Evolutionary conservation across 495 filamentous ascomycete species (phyloP).

Genomic region (Aspergillus avenaceus): DNA sequence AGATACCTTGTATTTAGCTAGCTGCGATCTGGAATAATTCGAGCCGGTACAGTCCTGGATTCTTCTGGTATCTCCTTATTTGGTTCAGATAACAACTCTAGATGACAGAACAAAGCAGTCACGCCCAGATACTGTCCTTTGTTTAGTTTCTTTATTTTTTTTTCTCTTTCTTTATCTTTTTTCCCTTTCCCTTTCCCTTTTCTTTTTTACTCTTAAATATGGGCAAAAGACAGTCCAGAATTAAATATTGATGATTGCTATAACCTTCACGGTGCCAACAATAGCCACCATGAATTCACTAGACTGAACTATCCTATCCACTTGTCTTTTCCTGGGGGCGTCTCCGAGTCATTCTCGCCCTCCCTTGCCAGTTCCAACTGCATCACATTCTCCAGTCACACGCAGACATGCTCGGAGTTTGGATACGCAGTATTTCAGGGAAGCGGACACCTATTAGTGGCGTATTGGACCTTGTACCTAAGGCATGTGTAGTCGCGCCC

Average conservation of each 20-base stretch:
- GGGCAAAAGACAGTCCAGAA: background rate
- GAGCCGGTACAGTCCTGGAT: no score
- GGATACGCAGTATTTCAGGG: background rate
- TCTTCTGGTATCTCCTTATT: no score
- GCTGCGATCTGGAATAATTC: no score
- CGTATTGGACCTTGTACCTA: background rate
- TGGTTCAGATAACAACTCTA: no score
- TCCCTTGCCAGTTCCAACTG: background rate
- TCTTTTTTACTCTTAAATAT: background rate
- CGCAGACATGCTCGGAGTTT: constrained; percentile 1
- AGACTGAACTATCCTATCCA: background rate
- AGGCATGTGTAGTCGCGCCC: background rate
- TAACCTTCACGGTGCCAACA: background rate
- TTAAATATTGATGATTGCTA: background rate
- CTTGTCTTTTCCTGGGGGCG: background rate
- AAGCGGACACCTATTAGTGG: background rate
- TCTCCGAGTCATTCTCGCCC: background rate
- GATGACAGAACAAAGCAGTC: background rate
- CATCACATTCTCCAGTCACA: constrained; percentile 11
- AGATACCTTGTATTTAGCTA: no score
- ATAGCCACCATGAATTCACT: background rate
- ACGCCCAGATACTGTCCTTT: background rate
- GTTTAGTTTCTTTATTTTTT: background rate
- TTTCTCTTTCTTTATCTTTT: no score
- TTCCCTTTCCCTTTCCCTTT: background rate